Percentiles rank a stretch among this genome's conserved stretches.
Evolutionary conservation across 352 stramenopile genomes (phyloP).

Genomic region (Lagenidium giganteum): DNA sequence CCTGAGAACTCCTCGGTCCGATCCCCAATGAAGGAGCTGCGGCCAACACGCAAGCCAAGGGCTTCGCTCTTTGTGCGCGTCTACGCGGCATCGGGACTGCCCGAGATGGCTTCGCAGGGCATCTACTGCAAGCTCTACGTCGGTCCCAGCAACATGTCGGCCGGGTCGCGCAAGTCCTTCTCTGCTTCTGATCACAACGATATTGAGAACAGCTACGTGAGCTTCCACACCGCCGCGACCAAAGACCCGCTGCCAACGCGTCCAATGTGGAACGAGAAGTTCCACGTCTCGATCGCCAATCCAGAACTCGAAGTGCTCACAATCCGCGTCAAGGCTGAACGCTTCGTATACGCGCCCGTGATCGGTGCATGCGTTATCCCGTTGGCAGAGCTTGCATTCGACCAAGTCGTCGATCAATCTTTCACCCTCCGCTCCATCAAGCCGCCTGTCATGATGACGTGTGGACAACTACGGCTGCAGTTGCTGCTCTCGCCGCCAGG

Average conservation of each 20-base stretch:
- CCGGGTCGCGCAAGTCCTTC: slow-evolving; percentile 14
- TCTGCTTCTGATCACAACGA: too few species aligned
- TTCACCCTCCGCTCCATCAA: too few species aligned
- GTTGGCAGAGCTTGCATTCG: slow-evolving; percentile 36
- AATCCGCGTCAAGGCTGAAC: slow-evolving; percentile 70
- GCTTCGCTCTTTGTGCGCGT: slow-evolving; percentile 64
- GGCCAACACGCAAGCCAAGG: too few species aligned
- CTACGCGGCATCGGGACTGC: slow-evolving; percentile 49
- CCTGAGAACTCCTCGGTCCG: too few species aligned
- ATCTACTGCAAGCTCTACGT: slow-evolving; percentile 77
- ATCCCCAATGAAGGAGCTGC: too few species aligned
- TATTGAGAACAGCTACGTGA: slow-evolving; percentile 22
- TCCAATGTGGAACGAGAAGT: slow-evolving; percentile 75
- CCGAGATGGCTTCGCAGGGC: slow-evolving; percentile 26
- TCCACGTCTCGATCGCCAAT: slow-evolving; percentile 46
- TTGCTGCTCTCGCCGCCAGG: too few species aligned
- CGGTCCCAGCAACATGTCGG: slow-evolving; percentile 37
- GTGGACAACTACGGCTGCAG: too few species aligned
- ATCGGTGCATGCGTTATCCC: slow-evolving; percentile 58
- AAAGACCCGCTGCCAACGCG: slow-evolving; percentile 19
- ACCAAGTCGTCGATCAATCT: too few species aligned
- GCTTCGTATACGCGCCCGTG: slow-evolving; percentile 53
- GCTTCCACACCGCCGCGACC: slow-evolving; percentile 55
- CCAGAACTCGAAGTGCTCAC: slow-evolving; percentile 46
- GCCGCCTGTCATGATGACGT: too few species aligned